phyloP scores from a whole-genome alignment of 768 basidiomycete genomes.

The Tulasnella sp. region DNA sequence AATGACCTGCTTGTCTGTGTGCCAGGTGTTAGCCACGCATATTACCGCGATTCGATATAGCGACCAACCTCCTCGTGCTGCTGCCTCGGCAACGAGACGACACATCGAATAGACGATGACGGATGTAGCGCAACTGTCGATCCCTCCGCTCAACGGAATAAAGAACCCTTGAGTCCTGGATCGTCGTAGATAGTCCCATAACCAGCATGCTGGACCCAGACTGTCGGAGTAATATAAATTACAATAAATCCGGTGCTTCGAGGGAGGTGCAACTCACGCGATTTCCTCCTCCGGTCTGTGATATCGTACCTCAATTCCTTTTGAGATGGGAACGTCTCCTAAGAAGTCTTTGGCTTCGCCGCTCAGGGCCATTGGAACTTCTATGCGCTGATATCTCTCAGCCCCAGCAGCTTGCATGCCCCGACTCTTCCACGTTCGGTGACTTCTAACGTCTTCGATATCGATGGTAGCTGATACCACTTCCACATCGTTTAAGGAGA shows the following conservation, averaged over 20 bases:
- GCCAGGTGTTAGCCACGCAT: neutral
- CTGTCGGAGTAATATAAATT: slow-evolving; percentile 43
- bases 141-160: slow-evolving; percentile 90
- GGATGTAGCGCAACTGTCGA: slow-evolving; percentile 96
- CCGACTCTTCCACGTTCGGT: slow-evolving; percentile 77
- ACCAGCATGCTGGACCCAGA: slow-evolving; percentile 96
- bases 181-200: slow-evolving; percentile 98
- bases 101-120: slow-evolving; percentile 98
- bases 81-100: slow-evolving; percentile 78
- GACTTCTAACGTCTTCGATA: slow-evolving; percentile 92
- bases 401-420: slow-evolving; percentile 83
- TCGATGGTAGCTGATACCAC: slow-evolving; percentile 95
- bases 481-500: slow-evolving; percentile 92
- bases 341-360: slow-evolving; percentile 58
- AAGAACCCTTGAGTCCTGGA: slow-evolving; percentile 95
- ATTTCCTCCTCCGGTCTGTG: slow-evolving; percentile 95
- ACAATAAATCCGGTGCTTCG: neutral
- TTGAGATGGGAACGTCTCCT: slow-evolving; percentile 51
- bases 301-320: slow-evolving; percentile 56
- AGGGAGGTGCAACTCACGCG: slow-evolving; percentile 58
- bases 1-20: slow-evolving; percentile 76
- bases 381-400: slow-evolving; percentile 74
- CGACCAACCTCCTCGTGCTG: slow-evolving; percentile 61
- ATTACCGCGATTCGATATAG: neutral
- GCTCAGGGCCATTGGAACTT: slow-evolving; percentile 71